Evolutionary conservation across 306 rosid genomes (phyloP), one percentile per base, ranked within the genome.

Genomic region (Medicago arabica): DNA sequence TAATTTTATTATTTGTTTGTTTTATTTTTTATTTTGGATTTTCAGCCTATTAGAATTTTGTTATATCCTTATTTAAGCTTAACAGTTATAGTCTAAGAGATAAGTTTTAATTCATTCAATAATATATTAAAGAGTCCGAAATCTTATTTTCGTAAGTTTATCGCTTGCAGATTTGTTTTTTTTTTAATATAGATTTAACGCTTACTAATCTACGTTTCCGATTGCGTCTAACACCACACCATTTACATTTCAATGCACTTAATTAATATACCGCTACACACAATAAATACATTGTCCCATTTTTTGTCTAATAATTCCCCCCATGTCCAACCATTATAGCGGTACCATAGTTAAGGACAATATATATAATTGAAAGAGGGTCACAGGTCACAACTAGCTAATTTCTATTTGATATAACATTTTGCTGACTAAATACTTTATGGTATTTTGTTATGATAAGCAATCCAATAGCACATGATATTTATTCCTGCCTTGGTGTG

Each of bases 401-500:
- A 39, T 50, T 21, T 60, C 2, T 60, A 39, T 50, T 54, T 54
- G 38, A 16, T 53, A 53, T 40, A 66, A 31, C 59, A 76, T 67
- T 67, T 55, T 34, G 16, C n/a, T 68, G n/a, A 49, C 21, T 17
- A 64, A 76, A 25, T 49, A 69, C 46, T 70, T 58, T 11, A 46
- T 36, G 76, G 11, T 69, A 59, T 69, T 77, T 77, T 77, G 25
- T 40, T 57, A 77, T 77, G 54, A 59, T 44, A 69, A 53, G 58
- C 23, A 55, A 68, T 28, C 64, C 41, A 36, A 7, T 31, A 74
- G 47, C 81, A 77, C 81, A 60, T 69, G 75, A 44, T 43, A 68
- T 68, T 50, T 59, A 73, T 77, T 77, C 76, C 7, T 78, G 76
- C 71, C 46, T 60, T 54, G 82, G 60, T 69, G 65, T 60, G 71